Evolutionary conservation across 306 rosid species (phyloP).

Genomic region (Dryas octopetala): DNA sequence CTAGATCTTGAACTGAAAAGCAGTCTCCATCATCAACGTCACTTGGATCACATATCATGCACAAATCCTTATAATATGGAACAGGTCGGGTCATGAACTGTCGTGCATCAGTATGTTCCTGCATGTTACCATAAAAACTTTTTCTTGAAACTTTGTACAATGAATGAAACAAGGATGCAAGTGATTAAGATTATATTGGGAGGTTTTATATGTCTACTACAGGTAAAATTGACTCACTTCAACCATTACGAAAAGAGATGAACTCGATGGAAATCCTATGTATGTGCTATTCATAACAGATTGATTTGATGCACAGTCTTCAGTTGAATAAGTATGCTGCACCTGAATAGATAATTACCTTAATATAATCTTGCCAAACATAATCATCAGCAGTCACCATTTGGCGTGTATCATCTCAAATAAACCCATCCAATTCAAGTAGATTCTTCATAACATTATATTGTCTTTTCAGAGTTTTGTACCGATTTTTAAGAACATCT

Average conservation of each 20-base stretch:
- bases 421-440: conserved; percentile 67
- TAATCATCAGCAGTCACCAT: conserved; percentile 74
- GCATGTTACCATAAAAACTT: conserved; percentile 30
- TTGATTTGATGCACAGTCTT: neutral
- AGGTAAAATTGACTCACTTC: neutral
- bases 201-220: neutral
- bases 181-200: neutral
- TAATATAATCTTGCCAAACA: conserved; percentile 76
- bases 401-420: conserved; percentile 73
- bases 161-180: too few relatives aligned
- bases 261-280: neutral
- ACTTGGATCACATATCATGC: conserved; percentile 59
- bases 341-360: conserved; percentile 40
- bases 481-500: conserved; percentile 71
- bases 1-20: conserved; percentile 40
- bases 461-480: conserved; percentile 73
- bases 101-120: conserved; percentile 68
- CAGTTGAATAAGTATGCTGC: neutral
- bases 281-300: neutral
- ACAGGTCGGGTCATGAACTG: conserved; percentile 84
- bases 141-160: conserved; percentile 14
- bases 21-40: conserved; percentile 38
- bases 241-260: neutral
- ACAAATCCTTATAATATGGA: conserved; percentile 62
- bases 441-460: conserved; percentile 58